phyloP scores from a whole-genome alignment of 2,329 filamentous ascomycete genomes.

The Calonectria hawksworthii region DNA sequence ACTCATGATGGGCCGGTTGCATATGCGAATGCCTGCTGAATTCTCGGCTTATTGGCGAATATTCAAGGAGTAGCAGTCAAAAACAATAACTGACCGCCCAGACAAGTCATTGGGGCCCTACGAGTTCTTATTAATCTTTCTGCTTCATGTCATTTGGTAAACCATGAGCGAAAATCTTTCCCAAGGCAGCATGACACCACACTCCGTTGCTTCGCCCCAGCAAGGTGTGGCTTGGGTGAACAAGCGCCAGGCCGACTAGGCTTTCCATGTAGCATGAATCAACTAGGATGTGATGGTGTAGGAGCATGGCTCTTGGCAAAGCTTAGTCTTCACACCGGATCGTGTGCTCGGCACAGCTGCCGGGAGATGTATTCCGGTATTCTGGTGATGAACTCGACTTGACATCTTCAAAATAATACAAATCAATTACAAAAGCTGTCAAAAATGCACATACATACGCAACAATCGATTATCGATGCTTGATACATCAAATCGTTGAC shows the following conservation, averaged over 20 bases:
- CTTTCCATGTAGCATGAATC: neutral
- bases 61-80: neutral
- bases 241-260: neutral
- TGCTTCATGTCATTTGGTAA: neutral
- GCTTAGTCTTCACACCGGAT: neutral
- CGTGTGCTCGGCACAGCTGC: neutral
- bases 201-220: neutral
- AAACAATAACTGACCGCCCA: neutral
- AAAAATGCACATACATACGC: neutral
- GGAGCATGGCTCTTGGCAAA: neutral
- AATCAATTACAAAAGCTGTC: neutral
- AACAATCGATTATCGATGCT: neutral
- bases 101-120: neutral
- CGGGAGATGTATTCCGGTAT: neutral
- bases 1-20: neutral
- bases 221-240: neutral
- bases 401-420: neutral
- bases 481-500: neutral
- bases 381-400: neutral
- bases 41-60: neutral
- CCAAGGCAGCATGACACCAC: conserved; percentile 1
- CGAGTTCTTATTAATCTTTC: neutral
- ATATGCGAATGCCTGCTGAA: no score
- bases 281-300: conserved; percentile 2
- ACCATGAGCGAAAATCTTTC: neutral